Evolutionary conservation across 441 rosid genomes (phyloP).

Genomic region (Eutrema salsugineum): DNA sequence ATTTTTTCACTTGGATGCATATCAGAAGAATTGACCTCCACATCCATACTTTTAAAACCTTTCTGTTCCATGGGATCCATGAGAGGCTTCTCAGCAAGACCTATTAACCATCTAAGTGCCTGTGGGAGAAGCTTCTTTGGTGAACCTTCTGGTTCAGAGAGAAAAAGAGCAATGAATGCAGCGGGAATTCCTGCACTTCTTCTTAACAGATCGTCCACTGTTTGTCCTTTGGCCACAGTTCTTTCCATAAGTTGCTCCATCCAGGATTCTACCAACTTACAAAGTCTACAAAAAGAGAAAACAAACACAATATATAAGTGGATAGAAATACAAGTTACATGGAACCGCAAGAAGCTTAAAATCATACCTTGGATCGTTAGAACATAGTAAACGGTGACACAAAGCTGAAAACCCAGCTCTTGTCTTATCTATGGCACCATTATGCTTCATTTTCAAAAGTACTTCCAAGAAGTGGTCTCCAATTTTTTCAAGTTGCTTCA

Average conservation of each 20-base stretch:
- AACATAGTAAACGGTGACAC: slow-evolving; percentile 95
- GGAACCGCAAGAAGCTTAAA: slow-evolving; percentile 14
- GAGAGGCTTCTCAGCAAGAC: slow-evolving; percentile 67
- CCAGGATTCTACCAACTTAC: slow-evolving; percentile 90
- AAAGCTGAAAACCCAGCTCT: slow-evolving; percentile 98
- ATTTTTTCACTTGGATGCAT: slow-evolving; percentile 40
- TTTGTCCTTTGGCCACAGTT: slow-evolving; percentile 85
- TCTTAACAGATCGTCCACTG: slow-evolving; percentile 88
- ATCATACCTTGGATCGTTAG: slow-evolving; percentile 76
- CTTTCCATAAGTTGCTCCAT: slow-evolving; percentile 95
- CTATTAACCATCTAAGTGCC: slow-evolving; percentile 84
- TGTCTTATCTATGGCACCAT: slow-evolving; percentile 99
- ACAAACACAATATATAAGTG: neutral
- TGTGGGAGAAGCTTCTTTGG: slow-evolving; percentile 94
- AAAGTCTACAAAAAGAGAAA: slow-evolving; percentile 53
- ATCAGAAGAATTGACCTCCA: slow-evolving; percentile 32
- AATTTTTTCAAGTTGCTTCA: slow-evolving; percentile 83
- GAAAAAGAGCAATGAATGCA: slow-evolving; percentile 90
- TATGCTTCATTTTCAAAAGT: slow-evolving; percentile 95
- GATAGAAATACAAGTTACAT: slow-evolving; percentile 1
- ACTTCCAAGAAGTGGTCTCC: slow-evolving; percentile 98
- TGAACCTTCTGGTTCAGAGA: slow-evolving; percentile 91
- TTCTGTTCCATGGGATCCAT: slow-evolving; percentile 34
- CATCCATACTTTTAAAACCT: slow-evolving; percentile 24
- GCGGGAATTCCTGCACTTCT: slow-evolving; percentile 99